Base-by-base conservation (phyloP, 2,329 filamentous ascomycete species). In the Sarocladium kiliense region DNA sequence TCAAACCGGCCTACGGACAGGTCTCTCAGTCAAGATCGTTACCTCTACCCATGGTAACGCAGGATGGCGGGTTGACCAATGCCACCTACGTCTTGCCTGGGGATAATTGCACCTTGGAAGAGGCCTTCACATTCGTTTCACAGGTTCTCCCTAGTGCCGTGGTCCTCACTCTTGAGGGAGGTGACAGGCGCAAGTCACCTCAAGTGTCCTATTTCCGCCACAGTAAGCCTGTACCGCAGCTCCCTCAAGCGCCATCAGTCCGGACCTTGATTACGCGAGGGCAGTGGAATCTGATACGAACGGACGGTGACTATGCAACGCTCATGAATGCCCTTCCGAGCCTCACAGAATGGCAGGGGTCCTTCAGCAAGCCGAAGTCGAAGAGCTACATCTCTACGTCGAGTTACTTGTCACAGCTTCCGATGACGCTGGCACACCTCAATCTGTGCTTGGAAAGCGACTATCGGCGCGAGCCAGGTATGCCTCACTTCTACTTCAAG, bases 231-330 rank as follows among this genome's bases (percentile, higher is more conserved):
- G 62, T 65, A 26, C 25, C 6, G 19, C 5, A n/a, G 18, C 66
- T 84, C 7, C 74, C 78, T 9, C 61, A 68, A 19, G 72, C 88
- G 2, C 67, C 74, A 2, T 79, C 80, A 2, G 78, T 91, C 30
- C 78, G 79, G 54, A 89, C 86, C 1, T 76, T 91, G 19, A 81
- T 90, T 42, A 86, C 87, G 68, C 85, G 87, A 62, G 87, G 87
- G 6, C 86, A 89, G 61, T 91, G 87, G 87, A 91, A 91, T 64
- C 76, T 91, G 26, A 86, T 89, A 67, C 77, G 87, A 47, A 74
- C 78, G 16, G 72, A 80, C 42, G 71, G 74, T 18, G 86, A 91
- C 66, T 90, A 88, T 69, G 70, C 76, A 55, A 77, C 75, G 53
- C 77, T 91, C 51, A 75, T 82, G 19, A 68, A 71, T 12, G 86